Base-by-base conservation (phyloP, 2,329 filamentous ascomycete species). In the Fusarium nanum region DNA sequence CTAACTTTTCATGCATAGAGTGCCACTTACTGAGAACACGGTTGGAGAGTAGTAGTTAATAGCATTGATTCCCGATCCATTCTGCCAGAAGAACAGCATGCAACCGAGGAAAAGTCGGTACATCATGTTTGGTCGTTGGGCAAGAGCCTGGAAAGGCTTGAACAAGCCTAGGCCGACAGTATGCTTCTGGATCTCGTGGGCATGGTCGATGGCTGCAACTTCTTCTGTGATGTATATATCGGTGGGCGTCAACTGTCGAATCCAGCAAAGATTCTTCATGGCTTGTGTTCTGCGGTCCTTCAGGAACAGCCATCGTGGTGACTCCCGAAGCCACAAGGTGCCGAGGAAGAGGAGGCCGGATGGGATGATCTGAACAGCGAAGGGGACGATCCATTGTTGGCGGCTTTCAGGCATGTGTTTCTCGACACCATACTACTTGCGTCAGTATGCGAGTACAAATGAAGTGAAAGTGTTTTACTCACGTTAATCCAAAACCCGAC, bases 31-130 rank as follows among this genome's bases (percentile, higher is more conserved):
- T 2, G 64, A 63, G 16, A 73, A 73, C 23, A 73, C 72, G 7
- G 71, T 73, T 5, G 70, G 71, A 4, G 71, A 73, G 34, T 73
- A 73, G 40, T 73, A 73, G 62, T 73, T 73, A 40, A 73, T 73
- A 7, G 71, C 71, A 11, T 73, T 73, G n/a, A 73, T 73, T 12
- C 89, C 89, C 0, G 83, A 86, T 9, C 87, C 86, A 67, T 91
- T 91, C 76, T 92, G 89, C 84, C 87, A 91, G 68, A 91, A 82
- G 83, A 91, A 91, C 16, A 92, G 81, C 73, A 89, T 86, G 25
- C 87, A 85, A 53, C 89, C 89, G 20, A 91, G 82, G 75, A 89
- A 86, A 68, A 92, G 84, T 45, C 89, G 85, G 78, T 86, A 89
- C 60, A 85, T 83, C 46, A 89, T 91, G 86, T 61, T 73, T 7